Evolutionary conservation across 192 early-diverging fungal species (phyloP).

Genomic region (Mortierella hygrophila): DNA sequence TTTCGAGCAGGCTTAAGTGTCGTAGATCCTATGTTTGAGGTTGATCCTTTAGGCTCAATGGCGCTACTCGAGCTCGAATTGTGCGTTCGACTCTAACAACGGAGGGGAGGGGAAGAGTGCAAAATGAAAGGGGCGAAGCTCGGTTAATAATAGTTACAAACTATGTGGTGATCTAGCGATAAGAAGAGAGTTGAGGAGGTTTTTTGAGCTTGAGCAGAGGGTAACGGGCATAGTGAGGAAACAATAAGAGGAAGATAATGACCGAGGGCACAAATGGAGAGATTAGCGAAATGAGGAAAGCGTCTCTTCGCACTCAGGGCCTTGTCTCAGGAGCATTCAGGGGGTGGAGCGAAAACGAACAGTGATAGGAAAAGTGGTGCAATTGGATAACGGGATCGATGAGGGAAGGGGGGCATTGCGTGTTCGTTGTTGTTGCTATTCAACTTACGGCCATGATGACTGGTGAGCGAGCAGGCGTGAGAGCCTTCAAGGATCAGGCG

Average conservation of each 20-base stretch:
- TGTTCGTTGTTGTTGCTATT: not conserved
- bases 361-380: not conserved
- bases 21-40: not conserved
- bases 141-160: not conserved
- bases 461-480: not conserved
- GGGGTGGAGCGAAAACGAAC: not conserved
- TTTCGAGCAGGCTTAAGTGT: constrained; percentile 22
- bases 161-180: not conserved
- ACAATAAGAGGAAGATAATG: not conserved
- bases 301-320: not conserved
- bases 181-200: not conserved
- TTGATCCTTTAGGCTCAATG: not conserved
- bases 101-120: not conserved
- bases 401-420: not conserved
- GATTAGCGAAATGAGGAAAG: not conserved
- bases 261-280: not conserved
- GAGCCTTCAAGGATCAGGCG: not conserved
- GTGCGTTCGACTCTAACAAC: not conserved
- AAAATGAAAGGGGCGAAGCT: no score
- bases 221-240: not conserved
- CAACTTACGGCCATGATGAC: not conserved
- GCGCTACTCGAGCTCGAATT: not conserved
- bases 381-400: not conserved
- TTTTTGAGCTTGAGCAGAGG: not conserved
- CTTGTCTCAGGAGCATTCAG: not conserved